Base-by-base conservation (phyloP, 192 early-diverging fungal genomes). In the Physocladia obscura region DNA sequence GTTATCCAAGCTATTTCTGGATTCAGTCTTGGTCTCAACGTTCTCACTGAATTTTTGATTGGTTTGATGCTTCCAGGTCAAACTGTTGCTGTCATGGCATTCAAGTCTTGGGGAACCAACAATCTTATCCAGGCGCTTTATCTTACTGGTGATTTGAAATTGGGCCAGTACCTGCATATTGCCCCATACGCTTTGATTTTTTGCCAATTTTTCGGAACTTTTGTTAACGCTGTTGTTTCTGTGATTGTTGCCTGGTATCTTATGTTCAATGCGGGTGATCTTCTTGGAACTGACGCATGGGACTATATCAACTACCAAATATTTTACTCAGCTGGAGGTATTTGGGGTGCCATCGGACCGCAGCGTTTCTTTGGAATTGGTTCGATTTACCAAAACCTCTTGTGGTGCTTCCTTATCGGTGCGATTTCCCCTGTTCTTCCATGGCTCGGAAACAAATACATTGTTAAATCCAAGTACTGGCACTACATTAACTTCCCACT, bases 121-220 rank as follows among this genome's bases (percentile, higher is more conserved):
- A 85, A 79, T 17, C 77, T 84, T 2, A 74, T 76, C 26, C 87
- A 90, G 73, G 90, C 82, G 13, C 75, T 92, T 22, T 49, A 71
- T 13, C 82, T 92, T 70, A 62, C 79, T 17, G 74, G 76, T 24
- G 87, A 86, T 49, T 67, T 84, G n/a, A 89, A 89, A 57, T 51
- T 88, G 24, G 89, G 88, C 0, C 86, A 87, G 39, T 90, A 91
- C 77, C 79, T 89, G 77, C 89, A 91, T 69, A 82, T 90, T 19
- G 81, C 91, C 47, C 93, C 93, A 26, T 78, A 87, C 37, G 76
- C 88, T 29, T 81, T 95, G 79, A 89, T 95, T 71, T 74, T 79
- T 26, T 85, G 87, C 27, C 93, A 95, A 77, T 76, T 90, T 21
- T 21, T 82, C 2, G 91, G 92, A 6, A 65, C 63, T 19, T 52